Evolutionary conservation across 257 asterid genomes (phyloP).

Genomic region (Anisodus acutangulus): DNA sequence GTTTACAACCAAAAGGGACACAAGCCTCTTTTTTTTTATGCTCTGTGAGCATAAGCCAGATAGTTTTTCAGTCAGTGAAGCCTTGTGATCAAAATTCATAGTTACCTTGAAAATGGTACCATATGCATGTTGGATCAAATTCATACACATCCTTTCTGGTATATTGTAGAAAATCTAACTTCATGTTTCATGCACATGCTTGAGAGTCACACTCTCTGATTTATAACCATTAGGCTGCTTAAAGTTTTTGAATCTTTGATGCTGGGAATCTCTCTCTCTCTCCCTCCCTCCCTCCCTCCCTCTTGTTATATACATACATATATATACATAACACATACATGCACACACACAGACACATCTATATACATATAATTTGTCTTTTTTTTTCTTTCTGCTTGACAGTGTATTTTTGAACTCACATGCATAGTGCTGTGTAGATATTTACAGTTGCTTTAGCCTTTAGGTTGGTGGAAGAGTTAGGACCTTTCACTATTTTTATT

Average conservation of each 20-base stretch:
- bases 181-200: background rate
- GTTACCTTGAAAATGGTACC: conserved; percentile 3
- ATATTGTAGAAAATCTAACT: background rate
- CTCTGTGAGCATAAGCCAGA: conserved; percentile 7
- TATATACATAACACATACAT: background rate
- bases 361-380: background rate
- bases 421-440: background rate
- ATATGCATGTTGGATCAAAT: conserved; percentile 14
- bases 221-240: background rate
- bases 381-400: background rate
- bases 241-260: background rate
- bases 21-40: background rate
- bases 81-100: background rate
- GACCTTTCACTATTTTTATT: background rate
- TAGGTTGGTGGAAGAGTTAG: background rate
- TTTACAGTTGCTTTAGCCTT: background rate
- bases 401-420: background rate
- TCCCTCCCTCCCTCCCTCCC: no score
- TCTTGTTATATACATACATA: background rate
- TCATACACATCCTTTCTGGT: background rate
- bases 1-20: background rate
- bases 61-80: conserved; percentile 12
- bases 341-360: background rate
- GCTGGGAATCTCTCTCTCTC: background rate
- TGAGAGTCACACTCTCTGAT: background rate